Evolutionary conservation across 2,329 filamentous ascomycete genomes (phyloP), one percentile per base, ranked within the genome.

Genomic region (Teratosphaeriaceae sp.): DNA sequence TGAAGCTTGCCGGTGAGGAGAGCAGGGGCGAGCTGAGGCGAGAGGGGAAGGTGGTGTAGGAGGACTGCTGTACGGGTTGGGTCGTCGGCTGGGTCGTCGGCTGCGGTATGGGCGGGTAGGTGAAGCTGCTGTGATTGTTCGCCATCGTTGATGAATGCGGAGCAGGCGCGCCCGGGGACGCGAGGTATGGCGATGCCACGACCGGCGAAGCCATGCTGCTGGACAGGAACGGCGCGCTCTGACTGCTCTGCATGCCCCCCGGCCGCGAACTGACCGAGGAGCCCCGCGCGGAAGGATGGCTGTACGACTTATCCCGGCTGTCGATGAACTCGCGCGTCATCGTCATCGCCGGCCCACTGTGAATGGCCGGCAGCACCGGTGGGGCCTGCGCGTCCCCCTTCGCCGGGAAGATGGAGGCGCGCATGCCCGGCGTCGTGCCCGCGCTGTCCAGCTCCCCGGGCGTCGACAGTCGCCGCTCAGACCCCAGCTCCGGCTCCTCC

Each of bases 241-340:
- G 24, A 21, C 42, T 45, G 15, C 22, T 40, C 34, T 42, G 48
- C n/a, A 47, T 30, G 3, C 36, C 40, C 12, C 22, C 15, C 13
- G 43, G 44, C 20, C 33, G 31, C 20, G 36, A 46, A 21, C 48
- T 23, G 27, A 12, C 20, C 3, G 37, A 20, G 4, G 37, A 29
- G 12, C 5, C 3, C 3, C 22, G 24, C n/a, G 22, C 15, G 15
- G 22, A 23, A 19, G 37, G 37, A 19, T 40, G 26, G 20, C 27
- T 51, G 44, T 60, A 61, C 7, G 59, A 53, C 47, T 54, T 56
- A 41, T 61, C 58, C 38, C 59, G 47, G 39, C 54, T 57, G 44
- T 61, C 59, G 43, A 62, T 54, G 51, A 59, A 60, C 16, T 45
- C 48, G 9, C 58, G 47, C 34, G 43, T 53, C 57, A 61, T 60